Evolutionary conservation across 495 filamentous ascomycete genomes (phyloP).

Genomic region (Pyrenopolyporus hunteri): DNA sequence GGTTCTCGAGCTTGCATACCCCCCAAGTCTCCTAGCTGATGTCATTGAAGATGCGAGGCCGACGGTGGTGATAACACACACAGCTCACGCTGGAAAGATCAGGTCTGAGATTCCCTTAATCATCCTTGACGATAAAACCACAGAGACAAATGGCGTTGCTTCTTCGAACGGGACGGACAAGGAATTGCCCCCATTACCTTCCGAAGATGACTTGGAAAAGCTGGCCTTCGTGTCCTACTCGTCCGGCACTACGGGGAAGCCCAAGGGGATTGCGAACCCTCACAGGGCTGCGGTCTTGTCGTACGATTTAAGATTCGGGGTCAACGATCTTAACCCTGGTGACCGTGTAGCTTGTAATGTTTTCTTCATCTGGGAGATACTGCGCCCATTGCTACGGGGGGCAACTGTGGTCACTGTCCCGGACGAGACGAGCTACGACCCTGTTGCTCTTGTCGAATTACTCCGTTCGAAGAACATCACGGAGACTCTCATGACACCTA

Average conservation of each 20-base stretch:
- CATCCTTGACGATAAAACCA: constrained; percentile 55
- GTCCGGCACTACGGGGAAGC: constrained; percentile 70
- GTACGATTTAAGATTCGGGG: constrained; percentile 66
- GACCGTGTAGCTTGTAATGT: constrained; percentile 77
- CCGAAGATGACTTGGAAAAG: constrained; percentile 66
- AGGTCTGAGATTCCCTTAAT: constrained; percentile 61
- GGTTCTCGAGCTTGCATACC: constrained; percentile 72
- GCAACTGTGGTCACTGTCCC: constrained; percentile 70
- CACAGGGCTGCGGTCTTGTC: constrained; percentile 69
- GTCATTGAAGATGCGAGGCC: constrained; percentile 70
- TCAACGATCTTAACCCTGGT: constrained; percentile 66
- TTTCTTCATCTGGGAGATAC: constrained; percentile 77
- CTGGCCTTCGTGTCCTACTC: constrained; percentile 72
- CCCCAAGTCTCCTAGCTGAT: constrained; percentile 66
- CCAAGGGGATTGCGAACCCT: constrained; percentile 73
- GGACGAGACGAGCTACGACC: constrained; percentile 72
- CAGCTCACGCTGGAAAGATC: constrained; percentile 61
- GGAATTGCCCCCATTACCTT: constrained; percentile 52
- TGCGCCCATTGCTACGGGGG: constrained; percentile 70
- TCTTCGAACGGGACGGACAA: constrained; percentile 46
- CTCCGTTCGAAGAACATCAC: constrained; percentile 63
- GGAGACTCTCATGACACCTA: constrained; percentile 78
- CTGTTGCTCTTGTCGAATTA: constrained; percentile 67
- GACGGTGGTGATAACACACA: constrained; percentile 64
- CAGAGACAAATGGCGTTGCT: constrained; percentile 31